Base-by-base conservation (phyloP, 2,329 filamentous ascomycete species). In the Hymenoscyphus infarciens region DNA sequence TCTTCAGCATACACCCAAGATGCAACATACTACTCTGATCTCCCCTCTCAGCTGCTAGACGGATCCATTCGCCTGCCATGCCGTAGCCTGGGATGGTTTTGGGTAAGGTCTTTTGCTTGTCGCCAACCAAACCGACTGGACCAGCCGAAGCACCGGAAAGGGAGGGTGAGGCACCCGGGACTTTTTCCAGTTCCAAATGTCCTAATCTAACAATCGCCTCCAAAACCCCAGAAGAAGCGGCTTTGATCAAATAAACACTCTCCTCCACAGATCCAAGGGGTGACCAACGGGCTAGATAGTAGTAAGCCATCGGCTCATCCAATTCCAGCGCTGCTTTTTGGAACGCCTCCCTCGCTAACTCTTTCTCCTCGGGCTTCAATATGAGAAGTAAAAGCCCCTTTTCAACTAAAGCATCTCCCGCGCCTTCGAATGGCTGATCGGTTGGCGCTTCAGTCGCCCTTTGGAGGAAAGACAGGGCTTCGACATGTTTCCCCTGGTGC, bases 151-250 rank as follows among this genome's bases (percentile, higher is more conserved):
- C 7, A 31, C 7, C 5, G 29, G 29, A 31, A 31, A 8, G 29
- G 29, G 29, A 6, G 7, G 29, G 29, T 1, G 29, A 31, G 29
- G 5, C 2, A 8, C 7, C 29, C 5, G 7, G 29, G 29, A 31
- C 29, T 31, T 8, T 68, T 3, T 61, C 49, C 10, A 73, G 52
- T 53, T 73, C 69, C 4, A 72, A 35, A 11, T 57, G 62, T n/a
- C 71, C 72, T 19, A 74, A 66, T 57, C 71, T 69, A 19, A 71
- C 68, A n/a, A 59, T 68, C n/a, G 73, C 73, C 39, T 72, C 71
- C 1, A 61, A 11, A 22, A 74, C 64, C 1, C 73, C 72, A 0
- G 70, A 68, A 1, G 64, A 63, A 10, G 73, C 72, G 22, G 73
- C 73, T 64, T 74, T 73, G 2, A 71, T 55, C 10, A 74, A 35